Evolutionary conservation across 2,329 filamentous ascomycete genomes (phyloP), one percentile per base, ranked within the genome.

Genomic region (Colletotrichum sp.): DNA sequence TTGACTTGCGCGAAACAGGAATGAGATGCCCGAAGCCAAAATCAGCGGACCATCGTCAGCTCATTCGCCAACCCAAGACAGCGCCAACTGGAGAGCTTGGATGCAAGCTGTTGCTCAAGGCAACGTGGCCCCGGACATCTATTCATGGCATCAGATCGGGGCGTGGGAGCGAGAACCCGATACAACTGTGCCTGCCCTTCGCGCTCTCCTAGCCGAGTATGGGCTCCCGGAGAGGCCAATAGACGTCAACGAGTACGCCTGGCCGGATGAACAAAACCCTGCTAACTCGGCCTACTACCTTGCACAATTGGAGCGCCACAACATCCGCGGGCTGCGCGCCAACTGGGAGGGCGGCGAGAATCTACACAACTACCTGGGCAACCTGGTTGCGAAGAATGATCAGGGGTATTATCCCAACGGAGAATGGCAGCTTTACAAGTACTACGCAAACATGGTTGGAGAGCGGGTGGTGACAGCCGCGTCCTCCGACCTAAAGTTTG

Each of bases 171-270:
- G 55, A 15, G 55, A 59, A 25, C 55, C 55, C 15, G 25, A 59
- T 27, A 28, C 22, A 12, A 59, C 55, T 19, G 55, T 59, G 5
- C 22, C 55, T 5, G 78, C 79, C 8, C 80, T 85, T 2, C 52
- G 78, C 13, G 48, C 71, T 6, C 74, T 85, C 3, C 80, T 83
- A 2, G 68, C 73, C 7, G 71, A 74, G 9, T 79, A 85, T 75
- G 79, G 75, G 13, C 80, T 86, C 0, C 83, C 85, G 11, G 76
- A 81, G 0, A 80, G 80, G 5, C 81, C 82, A 1, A 82, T 88
- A 44, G 87, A 88, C 74, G 84, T 90, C 78, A 89, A 90, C 76
- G 88, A 90, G 76, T 90, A 90, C 76, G 88, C 82, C 5, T 63
- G 32, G 57, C 79, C 78, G 2, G 82, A 79, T 25, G 85, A 89